Base-by-base conservation (phyloP, 495 filamentous ascomycete species). In the Aspergillus baeticus region DNA sequence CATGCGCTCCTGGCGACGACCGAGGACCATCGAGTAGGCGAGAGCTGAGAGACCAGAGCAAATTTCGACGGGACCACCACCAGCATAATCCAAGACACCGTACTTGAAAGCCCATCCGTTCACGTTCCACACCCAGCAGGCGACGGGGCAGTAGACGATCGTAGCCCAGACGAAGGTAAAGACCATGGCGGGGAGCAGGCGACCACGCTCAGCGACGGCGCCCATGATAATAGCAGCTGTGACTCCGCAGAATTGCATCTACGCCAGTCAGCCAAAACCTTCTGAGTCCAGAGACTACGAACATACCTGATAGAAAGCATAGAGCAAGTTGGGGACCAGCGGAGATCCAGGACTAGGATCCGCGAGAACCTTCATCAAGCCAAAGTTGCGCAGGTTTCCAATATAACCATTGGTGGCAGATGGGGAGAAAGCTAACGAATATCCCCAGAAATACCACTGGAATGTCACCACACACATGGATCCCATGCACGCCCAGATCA, bases 1-100 rank as follows among this genome's bases (percentile, higher is more conserved):
- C 94, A 98, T 97, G 81, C 92, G 95, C 79, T 98, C 94, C 77
- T 97, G 94, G 51, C 95, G 91, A 62, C 92, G 89, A 53, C 95
- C 95, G 51, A 98, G 87, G 36, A 98, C 89, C 86, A 90, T 85
- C 14, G 91, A 96, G 76, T 98, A 98, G 50, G 94, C 94, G 14
- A 98, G 79, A 17, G 94, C 95, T 22, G 90, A 90, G 70, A 96
- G 76, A 59, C 94, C 94, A 42, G 95, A 98, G 36, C 84, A 91
- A 57, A 98, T 98, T 74, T 98, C 94, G 84, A 98, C 94, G 65
- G 94, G 95, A 29, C 93, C 94, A 61, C 94, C 94, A 63, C 94
- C 94, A 50, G 94, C 94, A 63, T 98, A 98, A 75, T 98, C 94
- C 66, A 96, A 77, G 38, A 96, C 93, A 56, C 95, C 95, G 68